A percentile compares a stretch with the other conserved stretches of the same genome.
Conservation (phyloP, 495 filamentous ascomycete genomes). For the Trichocladium uniseriatum region DNA sequence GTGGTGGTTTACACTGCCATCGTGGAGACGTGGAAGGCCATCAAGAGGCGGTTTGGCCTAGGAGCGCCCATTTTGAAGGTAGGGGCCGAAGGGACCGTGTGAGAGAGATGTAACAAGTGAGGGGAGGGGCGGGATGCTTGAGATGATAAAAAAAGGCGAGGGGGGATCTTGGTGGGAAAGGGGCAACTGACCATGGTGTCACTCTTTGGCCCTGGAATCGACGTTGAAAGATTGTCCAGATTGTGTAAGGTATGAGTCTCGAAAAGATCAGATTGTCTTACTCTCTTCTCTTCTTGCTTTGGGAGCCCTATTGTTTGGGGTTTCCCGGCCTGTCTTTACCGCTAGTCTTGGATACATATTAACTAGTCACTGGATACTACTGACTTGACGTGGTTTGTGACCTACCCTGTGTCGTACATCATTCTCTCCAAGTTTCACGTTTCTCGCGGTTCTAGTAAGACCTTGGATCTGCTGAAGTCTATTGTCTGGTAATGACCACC, state of each 20-base stretch:
- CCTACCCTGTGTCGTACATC: no score
- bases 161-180: background rate
- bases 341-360: no score
- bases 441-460: no score
- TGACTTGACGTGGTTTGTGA: no score
- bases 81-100: background rate
- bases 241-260: background rate
- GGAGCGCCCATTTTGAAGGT: conserved; percentile 1
- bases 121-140: background rate
- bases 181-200: background rate
- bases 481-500: no score
- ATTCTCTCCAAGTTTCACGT: no score
- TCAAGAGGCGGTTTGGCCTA: conserved; percentile 40
- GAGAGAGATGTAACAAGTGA: background rate
- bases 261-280: background rate
- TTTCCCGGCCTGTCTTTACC: background rate
- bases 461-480: no score
- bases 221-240: background rate
- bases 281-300: background rate
- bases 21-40: conserved; percentile 58
- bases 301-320: background rate
- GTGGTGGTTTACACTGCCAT: conserved; percentile 50
- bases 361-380: no score
- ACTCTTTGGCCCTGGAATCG: background rate
- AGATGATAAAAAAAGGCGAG: background rate